phyloP scores from a whole-genome alignment of 2,329 filamentous ascomycete species.

The Pestalotiopsis sp. region DNA sequence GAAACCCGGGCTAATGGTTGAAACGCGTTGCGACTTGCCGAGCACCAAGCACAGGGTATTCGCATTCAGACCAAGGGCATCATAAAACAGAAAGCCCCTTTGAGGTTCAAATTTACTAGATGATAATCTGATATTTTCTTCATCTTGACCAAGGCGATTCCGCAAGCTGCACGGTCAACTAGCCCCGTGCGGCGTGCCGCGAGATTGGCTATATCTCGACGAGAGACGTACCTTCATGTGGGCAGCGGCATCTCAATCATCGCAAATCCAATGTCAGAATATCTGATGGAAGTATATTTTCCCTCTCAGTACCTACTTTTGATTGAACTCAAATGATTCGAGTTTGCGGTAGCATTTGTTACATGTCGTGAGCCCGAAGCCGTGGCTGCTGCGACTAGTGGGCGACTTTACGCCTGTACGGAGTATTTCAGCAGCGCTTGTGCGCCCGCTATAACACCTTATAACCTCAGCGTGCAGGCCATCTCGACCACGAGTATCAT shows the following conservation, averaged over 20 bases:
- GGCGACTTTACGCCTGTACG: not conserved
- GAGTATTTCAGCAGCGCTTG: not conserved
- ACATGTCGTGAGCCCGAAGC: not conserved
- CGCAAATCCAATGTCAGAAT: too few species aligned
- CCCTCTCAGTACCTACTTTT: too few species aligned
- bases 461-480: not conserved
- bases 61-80: not conserved
- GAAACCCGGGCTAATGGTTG: slow-evolving; percentile 10
- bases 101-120: not conserved
- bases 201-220: too few species aligned
- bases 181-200: not conserved
- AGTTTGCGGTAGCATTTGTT: not conserved
- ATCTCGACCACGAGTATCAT: too few species aligned
- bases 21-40: slow-evolving; percentile 14
- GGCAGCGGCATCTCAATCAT: too few species aligned
- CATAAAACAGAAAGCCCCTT: not conserved
- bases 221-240: too few species aligned
- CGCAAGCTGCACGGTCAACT: not conserved
- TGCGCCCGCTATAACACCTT: not conserved
- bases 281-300: too few species aligned
- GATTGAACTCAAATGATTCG: not conserved
- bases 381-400: not conserved
- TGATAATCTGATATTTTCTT: not conserved
- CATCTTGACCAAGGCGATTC: too few species aligned
- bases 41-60: slow-evolving; percentile 5